Conservation (phyloP, 2,329 filamentous ascomycete genomes). For the Fusarium albosuccineum region DNA sequence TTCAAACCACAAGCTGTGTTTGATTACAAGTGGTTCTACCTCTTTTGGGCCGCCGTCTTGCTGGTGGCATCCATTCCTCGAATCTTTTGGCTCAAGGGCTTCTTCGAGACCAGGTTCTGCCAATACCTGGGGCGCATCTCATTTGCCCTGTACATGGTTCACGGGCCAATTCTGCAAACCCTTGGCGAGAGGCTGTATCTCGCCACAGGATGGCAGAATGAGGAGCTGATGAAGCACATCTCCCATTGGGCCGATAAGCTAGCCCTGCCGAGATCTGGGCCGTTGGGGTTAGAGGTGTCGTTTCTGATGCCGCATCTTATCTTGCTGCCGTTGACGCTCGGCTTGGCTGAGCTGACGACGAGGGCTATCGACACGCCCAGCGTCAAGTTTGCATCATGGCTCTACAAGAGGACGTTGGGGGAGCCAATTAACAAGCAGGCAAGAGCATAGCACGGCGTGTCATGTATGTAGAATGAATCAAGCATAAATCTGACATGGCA, state of each 20-base stretch:
- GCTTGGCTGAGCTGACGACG: slow-evolving; percentile 69
- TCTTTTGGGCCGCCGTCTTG: slow-evolving; percentile 71
- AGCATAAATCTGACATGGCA: slow-evolving; percentile 28
- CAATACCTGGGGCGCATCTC: slow-evolving; percentile 74
- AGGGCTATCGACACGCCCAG: slow-evolving; percentile 70
- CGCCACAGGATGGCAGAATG: slow-evolving; percentile 67
- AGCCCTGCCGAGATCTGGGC: slow-evolving; percentile 66
- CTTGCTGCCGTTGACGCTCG: slow-evolving; percentile 70
- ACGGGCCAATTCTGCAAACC: slow-evolving; percentile 71
- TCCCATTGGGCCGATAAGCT: slow-evolving; percentile 69
- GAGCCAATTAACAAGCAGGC: slow-evolving; percentile 33
- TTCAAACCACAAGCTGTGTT: slow-evolving; percentile 75
- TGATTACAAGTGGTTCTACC: slow-evolving; percentile 76
- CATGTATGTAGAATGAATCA: slow-evolving; percentile 21
- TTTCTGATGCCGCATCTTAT: slow-evolving; percentile 72
- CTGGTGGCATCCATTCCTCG: slow-evolving; percentile 68
- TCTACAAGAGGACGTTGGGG: slow-evolving; percentile 63
- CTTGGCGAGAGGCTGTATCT: slow-evolving; percentile 74
- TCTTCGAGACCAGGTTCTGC: slow-evolving; percentile 70
- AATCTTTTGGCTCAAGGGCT: slow-evolving; percentile 68
- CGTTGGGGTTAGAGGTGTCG: slow-evolving; percentile 70
- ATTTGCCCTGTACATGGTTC: slow-evolving; percentile 73
- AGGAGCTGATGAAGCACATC: slow-evolving; percentile 63
- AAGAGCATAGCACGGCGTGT: slow-evolving; percentile 17
- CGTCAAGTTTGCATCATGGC: slow-evolving; percentile 68